phyloP scores from a whole-genome alignment of 768 basidiomycete genomes.

The Kwoniella sp. region DNA sequence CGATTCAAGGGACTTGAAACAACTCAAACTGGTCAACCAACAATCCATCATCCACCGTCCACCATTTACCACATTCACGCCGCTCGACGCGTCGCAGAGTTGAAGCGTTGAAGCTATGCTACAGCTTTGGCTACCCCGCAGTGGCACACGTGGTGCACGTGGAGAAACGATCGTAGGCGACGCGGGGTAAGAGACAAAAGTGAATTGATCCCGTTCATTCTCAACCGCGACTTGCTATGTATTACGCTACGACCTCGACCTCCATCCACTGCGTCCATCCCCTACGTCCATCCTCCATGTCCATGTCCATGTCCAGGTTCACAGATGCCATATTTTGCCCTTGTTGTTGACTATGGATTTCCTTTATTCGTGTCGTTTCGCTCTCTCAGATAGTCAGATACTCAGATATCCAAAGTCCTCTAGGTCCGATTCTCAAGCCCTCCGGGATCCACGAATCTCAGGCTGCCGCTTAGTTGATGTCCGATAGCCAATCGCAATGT shows the following conservation, averaged over 20 bases:
- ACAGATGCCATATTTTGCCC: no score
- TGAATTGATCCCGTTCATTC: not conserved
- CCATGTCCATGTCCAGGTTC: not conserved
- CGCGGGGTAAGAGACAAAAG: not conserved
- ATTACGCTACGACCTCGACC: not conserved
- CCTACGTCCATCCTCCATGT: not conserved
- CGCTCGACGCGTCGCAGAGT: not conserved
- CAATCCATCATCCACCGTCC: no score
- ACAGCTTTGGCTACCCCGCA: constrained; percentile 5
- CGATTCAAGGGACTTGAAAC: not conserved
- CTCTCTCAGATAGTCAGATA: no score
- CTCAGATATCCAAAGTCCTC: no score
- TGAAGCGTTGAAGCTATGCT: no score
- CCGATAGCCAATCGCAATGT: not conserved
- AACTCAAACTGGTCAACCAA: not conserved
- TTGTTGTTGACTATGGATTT: no score
- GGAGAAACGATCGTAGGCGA: not conserved
- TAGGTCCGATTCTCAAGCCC: no score
- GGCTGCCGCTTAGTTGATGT: not conserved
- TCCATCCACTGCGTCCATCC: not conserved
- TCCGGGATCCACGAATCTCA: no score
- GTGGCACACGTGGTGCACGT: constrained; percentile 4
- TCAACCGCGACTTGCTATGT: no score
- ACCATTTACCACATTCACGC: not conserved
- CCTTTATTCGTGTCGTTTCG: no score